Conservation (phyloP, 2,329 filamentous ascomycete genomes). For the Trichophyton rubrum region DNA sequence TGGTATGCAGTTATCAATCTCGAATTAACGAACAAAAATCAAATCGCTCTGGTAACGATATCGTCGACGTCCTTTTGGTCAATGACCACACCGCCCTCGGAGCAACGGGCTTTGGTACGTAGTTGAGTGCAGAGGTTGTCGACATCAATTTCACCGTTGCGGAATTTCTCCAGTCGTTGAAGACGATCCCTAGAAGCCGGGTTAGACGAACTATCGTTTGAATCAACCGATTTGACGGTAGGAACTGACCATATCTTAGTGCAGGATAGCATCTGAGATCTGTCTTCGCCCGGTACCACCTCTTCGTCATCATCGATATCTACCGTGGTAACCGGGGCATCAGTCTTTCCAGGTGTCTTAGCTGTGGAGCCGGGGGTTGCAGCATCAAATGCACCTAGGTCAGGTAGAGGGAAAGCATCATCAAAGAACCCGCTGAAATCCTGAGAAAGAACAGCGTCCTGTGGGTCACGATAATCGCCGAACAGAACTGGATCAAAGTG, state of each 20-base stretch:
- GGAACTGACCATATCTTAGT: conserved; percentile 78
- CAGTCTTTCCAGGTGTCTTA: conserved; percentile 42
- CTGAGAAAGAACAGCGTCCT: conserved; percentile 62
- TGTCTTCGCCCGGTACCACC: conserved; percentile 49
- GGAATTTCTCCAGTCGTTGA: conserved; percentile 74
- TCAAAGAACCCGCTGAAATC: conserved; percentile 61
- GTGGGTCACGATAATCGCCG: conserved; percentile 80
- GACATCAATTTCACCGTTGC: conserved; percentile 83
- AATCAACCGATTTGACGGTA: neutral
- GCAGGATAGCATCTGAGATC: conserved; percentile 60
- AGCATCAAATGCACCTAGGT: conserved; percentile 52
- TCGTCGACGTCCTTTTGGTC: conserved; percentile 78
- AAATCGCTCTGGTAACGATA: conserved; percentile 44
- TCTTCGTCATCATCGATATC: conserved; percentile 62
- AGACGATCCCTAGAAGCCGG: conserved; percentile 62
- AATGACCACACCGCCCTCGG: conserved; percentile 74
- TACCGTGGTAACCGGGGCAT: conserved; percentile 59
- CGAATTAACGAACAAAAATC: conserved; percentile 3
- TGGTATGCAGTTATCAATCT: neutral
- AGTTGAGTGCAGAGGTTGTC: conserved; percentile 87
- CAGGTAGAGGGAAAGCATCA: conserved; percentile 64
- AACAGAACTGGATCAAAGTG: conserved; percentile 88
- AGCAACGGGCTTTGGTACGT: conserved; percentile 91
- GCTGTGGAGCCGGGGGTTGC: conserved; percentile 17
- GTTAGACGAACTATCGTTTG: conserved; percentile 2